A percentile compares a stretch with the other conserved stretches of the same genome.
These are phyloP conservation scores for Fusarium sp. DNA, from an alignment of 2,329 filamentous ascomycete genomes.

Conservation along the genomic window DNA sequence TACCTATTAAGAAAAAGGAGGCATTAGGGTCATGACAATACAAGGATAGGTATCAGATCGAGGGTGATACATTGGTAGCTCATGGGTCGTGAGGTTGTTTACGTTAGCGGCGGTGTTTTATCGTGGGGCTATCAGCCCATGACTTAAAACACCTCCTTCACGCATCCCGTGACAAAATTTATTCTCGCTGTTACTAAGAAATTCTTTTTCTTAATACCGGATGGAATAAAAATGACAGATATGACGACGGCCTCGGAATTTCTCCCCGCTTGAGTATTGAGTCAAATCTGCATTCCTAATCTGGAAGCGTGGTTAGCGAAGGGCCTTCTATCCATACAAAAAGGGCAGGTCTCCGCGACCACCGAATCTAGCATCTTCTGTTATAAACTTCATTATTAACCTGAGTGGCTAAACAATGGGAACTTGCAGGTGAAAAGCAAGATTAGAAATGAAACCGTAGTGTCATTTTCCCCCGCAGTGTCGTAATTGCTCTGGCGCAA, in stretches of 20 bases:
- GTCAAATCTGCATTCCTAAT: background rate
- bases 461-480: conserved; percentile 29
- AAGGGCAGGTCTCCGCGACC: conserved; percentile 10
- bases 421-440: background rate
- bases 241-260: background rate
- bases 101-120: too few species aligned
- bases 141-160: too few species aligned
- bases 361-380: background rate
- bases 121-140: too few species aligned
- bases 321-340: background rate
- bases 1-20: too few species aligned
- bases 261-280: background rate
- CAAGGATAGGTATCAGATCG: too few species aligned
- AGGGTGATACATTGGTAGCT: too few species aligned
- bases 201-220: too few species aligned
- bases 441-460: background rate
- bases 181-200: too few species aligned
- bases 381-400: background rate
- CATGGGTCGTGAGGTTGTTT: too few species aligned
- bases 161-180: too few species aligned
- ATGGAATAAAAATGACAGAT: background rate
- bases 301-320: background rate
- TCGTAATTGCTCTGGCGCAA: conserved; percentile 10
- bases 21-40: too few species aligned
- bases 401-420: background rate